Conservation (phyloP, 352 stramenopile species). For the Phytophthora sojae region DNA sequence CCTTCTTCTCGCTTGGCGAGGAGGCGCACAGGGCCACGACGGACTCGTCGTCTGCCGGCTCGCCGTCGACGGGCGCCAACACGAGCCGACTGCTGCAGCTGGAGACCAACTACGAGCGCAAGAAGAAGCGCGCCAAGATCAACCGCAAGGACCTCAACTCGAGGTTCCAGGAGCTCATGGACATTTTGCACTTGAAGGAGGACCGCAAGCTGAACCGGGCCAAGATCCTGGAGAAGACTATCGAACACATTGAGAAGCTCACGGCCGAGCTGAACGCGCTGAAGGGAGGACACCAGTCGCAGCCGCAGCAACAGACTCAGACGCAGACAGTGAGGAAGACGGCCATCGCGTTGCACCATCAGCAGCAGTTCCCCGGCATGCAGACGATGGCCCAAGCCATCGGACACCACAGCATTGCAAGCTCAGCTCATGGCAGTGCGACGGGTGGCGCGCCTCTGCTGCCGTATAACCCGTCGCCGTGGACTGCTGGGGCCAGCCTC, state of each 20-base stretch:
- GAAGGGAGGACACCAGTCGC: conserved; percentile 14
- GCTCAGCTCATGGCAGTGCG: not conserved
- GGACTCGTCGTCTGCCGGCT: conserved; percentile 24
- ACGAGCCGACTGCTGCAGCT: conserved; percentile 51
- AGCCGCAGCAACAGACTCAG: not conserved
- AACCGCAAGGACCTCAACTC: conserved; percentile 74
- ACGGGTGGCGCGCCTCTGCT: conserved; percentile 20
- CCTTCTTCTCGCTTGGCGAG: conserved; percentile 31
- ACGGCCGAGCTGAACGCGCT: conserved; percentile 44
- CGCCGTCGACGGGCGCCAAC: conserved; percentile 17
- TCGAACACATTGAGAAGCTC: conserved; percentile 67
- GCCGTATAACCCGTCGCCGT: conserved; percentile 37
- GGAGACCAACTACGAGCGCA: conserved; percentile 75
- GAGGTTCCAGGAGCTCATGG: conserved; percentile 74
- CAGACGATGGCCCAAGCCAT: conserved; percentile 16
- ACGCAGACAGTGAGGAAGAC: conserved; percentile 19
- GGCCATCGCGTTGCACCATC: conserved; percentile 14
- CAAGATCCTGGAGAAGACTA: conserved; percentile 73
- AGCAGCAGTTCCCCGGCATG: conserved; percentile 16
- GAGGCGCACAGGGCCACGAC: conserved; percentile 9
- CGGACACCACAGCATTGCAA: conserved; percentile 6
- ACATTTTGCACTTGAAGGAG: conserved; percentile 62
- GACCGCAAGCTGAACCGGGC: conserved; percentile 72
- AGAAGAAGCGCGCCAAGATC: conserved; percentile 80
- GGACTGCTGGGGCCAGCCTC: conserved; percentile 30